Base-by-base conservation (phyloP, 2,329 filamentous ascomycete genomes). In the Diaporthe australafricana region DNA sequence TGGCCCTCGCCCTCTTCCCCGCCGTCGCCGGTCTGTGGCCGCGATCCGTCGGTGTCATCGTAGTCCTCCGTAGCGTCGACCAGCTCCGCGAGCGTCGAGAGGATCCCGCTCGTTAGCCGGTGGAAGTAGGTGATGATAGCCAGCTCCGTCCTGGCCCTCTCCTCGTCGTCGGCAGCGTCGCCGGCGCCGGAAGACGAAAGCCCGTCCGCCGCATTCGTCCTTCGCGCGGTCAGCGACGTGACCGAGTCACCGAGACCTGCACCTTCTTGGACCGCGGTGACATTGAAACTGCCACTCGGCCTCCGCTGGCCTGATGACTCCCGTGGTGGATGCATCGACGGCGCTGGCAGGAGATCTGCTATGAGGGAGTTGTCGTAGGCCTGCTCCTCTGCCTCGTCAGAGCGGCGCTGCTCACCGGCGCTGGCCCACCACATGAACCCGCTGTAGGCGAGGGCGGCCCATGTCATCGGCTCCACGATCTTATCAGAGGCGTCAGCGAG, bases 401-500 rank as follows among this genome's bases (percentile, higher is more conserved):
- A 85, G 22, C 88, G 86, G 9, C 88, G 84, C 80, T 92, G 89
- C 81, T 96, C 94, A 71, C 93, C 94, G 0, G 94, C 93, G 20
- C 92, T 94, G 2, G 94, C 93, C 94, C 94, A 96, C 94, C 94
- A 96, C 88, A 96, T 94, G 84, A 96, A 95, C 30, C 92, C 91
- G 69, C 89, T 90, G 81, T 96, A 96, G 6, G 94, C 94, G 32
- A 96, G 87, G 1, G 92, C 90, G 0, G 92, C 87, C 94, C 91
- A 93, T 52, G 87, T 91, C 50, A 88, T 80, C 1, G 91, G 90
- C 77, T 93, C 91, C 35, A 91, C 84, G 53, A 92, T 84, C 68
- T 82, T 81, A 70, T 91, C 89, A 30, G 87, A 83, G 9, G 83
- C 84, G 45, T 89, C 85, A 60, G 87, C 85, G 12, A 82, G 76